Evolutionary conservation across 1,284 basidiomycete genomes (phyloP), one percentile per base, ranked within the genome.

Genomic region (Fistulinella cinereoalba): DNA sequence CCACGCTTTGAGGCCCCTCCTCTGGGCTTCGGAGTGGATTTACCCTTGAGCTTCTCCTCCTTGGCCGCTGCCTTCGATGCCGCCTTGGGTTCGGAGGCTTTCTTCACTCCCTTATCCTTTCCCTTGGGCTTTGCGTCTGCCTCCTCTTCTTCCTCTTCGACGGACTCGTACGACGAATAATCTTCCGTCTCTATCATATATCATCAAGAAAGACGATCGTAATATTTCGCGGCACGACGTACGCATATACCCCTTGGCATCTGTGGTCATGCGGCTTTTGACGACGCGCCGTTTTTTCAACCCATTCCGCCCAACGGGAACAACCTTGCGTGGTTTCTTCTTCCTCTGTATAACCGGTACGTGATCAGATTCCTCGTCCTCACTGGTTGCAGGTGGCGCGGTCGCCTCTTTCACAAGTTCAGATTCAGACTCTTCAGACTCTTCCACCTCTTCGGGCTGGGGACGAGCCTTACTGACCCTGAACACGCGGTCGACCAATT

Each of bases 101-200:
- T n/a, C 39, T 50, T 69, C 68, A 51, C 38, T 50, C 69, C 41
- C 19, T 50, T 59, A 0, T 34, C 44, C 37, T 45, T 59, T 13
- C n/a, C 24, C 36, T 71, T 72, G 13, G 67, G 56, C 49, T 73
- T 66, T 13, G 43, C 32, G 39, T 49, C 46, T 19, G 48, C 48
- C 25, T 73, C 75, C 10, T 79, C 77, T 55, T 84, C 85, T n/a
- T n/a, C n/a, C n/a, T n/a, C n/a, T n/a, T n/a, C n/a, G 19, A 85
- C 83, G 6, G 85, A 88, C 65, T 91, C 87, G 59, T 87, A 90
- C 13, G 79, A 79, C 3, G 85, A 87, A 60, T 87, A 86, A 59
- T 90, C 88, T 59, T 87, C 83, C 25, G 76, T 83, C 15, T 79
- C 88, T 90, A 54, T n/a, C n/a, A n/a, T n/a, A n/a, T n/a, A n/a